phyloP scores from a whole-genome alignment of 306 rosid genomes.

The Comarum palustre region DNA sequence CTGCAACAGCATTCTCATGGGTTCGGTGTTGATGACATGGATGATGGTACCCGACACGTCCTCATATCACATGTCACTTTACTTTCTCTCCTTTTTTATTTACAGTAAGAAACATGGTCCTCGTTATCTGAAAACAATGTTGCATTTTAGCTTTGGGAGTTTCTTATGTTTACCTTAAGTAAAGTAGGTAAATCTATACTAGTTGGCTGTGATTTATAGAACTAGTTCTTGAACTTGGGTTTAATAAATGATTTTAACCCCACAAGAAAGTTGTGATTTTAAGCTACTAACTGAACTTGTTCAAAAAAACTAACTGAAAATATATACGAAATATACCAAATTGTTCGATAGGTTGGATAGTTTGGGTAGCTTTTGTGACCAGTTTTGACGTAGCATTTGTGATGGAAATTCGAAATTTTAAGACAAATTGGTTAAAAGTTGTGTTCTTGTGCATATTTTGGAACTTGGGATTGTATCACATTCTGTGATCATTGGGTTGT shows the following conservation, averaged over 20 bases:
- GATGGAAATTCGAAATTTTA: background rate
- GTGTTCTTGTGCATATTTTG: constrained; percentile 49
- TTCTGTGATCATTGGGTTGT: constrained; percentile 85
- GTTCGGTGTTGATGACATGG: constrained; percentile 35
- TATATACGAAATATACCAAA: background rate
- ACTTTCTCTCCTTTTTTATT: no score
- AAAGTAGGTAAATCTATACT: background rate
- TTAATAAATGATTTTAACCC: background rate
- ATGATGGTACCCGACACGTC: constrained; percentile 63
- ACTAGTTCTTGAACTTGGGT: background rate
- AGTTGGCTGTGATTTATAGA: background rate
- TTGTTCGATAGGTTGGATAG: background rate
- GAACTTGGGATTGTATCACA: constrained; percentile 97
- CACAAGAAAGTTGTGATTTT: background rate
- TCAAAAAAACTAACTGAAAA: background rate
- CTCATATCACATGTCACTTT: constrained; percentile 57
- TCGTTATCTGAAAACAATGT: background rate
- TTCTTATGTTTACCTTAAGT: background rate
- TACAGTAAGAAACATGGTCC: background rate
- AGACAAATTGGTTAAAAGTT: background rate
- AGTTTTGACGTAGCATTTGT: background rate
- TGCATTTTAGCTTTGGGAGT: background rate
- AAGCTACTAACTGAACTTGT: background rate
- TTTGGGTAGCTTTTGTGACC: background rate
- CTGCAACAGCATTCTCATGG: constrained; percentile 54